A percentile compares a stretch with the other conserved stretches of the same genome.
Conservation (phyloP, 768 basidiomycete species). For the Pseudohyphozyma bogoriensis region DNA sequence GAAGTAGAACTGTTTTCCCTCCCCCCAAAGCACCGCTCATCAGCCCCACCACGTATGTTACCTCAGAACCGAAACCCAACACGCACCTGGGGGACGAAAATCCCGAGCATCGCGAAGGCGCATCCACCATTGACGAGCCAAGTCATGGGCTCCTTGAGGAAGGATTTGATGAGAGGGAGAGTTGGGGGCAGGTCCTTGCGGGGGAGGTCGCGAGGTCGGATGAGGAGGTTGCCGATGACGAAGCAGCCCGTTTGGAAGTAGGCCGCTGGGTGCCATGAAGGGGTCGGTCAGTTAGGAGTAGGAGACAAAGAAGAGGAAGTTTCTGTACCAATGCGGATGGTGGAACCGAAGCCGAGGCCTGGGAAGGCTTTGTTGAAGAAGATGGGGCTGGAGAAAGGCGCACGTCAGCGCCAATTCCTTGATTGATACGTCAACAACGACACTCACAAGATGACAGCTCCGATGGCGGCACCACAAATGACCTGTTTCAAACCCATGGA, state of each 20-base stretch:
- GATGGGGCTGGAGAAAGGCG: constrained; percentile 37
- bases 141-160: constrained; percentile 35
- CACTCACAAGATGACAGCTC: background rate
- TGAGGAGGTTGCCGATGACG: constrained; percentile 55
- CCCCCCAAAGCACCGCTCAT: too few species aligned
- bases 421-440: too few species aligned
- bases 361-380: constrained; percentile 37
- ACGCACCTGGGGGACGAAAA: constrained; percentile 19
- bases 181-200: background rate
- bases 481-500: too few species aligned
- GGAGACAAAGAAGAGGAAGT: background rate
- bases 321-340: background rate
- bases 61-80: background rate
- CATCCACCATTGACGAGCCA: constrained; percentile 18
- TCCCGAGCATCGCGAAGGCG: constrained; percentile 8
- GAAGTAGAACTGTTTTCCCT: too few species aligned
- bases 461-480: background rate
- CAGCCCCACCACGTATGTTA: background rate
- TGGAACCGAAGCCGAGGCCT: constrained; percentile 17
- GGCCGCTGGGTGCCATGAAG: constrained; percentile 1
- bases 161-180: constrained; percentile 3
- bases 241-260: constrained; percentile 47
- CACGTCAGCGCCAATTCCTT: too few species aligned
- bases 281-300: background rate
- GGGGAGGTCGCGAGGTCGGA: constrained; percentile 38